phyloP scores from a whole-genome alignment of 1,284 basidiomycete species.

The Trametes hirsuta region DNA sequence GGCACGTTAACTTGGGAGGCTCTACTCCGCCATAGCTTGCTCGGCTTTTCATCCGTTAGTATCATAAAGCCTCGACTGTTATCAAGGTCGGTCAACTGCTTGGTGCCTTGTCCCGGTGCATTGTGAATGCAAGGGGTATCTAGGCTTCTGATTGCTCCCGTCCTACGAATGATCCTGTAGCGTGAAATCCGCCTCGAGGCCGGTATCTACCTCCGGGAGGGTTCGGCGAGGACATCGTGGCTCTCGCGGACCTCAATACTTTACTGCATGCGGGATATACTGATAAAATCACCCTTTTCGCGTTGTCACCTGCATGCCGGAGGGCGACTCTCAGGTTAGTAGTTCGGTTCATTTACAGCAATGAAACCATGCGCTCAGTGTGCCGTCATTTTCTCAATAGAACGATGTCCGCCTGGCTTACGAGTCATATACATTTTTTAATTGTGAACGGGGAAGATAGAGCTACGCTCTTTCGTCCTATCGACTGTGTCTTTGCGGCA shows the following conservation, averaged over 20 bases:
- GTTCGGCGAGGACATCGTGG: constrained; percentile 14
- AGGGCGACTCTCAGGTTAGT: not conserved
- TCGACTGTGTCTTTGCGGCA: not conserved
- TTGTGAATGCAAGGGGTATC: not conserved
- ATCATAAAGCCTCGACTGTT: too few relatives aligned
- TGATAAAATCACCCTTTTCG: not conserved
- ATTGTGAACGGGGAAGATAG: not conserved
- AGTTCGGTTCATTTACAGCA: too few relatives aligned
- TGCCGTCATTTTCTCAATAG: too few relatives aligned
- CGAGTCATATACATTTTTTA: too few relatives aligned
- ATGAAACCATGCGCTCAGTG: not conserved
- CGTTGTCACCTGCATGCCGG: not conserved
- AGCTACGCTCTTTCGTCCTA: not conserved
- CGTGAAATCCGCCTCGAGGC: constrained; percentile 23
- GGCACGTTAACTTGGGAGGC: too few relatives aligned
- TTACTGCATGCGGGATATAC: not conserved
- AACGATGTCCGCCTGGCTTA: too few relatives aligned
- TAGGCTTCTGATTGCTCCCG: not conserved
- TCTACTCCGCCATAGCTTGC: too few relatives aligned
- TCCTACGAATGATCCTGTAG: not conserved
- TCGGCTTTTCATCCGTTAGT: too few relatives aligned
- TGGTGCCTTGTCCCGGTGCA: not conserved
- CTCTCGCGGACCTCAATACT: constrained; percentile 9
- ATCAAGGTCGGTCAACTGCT: too few relatives aligned
- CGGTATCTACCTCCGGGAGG: constrained; percentile 20